A percentile compares a stretch with the other conserved stretches of the same genome.
These are phyloP conservation scores for Agapanthus africanus DNA, from an alignment of 106 monocot species.

Conservation along the genomic window DNA sequence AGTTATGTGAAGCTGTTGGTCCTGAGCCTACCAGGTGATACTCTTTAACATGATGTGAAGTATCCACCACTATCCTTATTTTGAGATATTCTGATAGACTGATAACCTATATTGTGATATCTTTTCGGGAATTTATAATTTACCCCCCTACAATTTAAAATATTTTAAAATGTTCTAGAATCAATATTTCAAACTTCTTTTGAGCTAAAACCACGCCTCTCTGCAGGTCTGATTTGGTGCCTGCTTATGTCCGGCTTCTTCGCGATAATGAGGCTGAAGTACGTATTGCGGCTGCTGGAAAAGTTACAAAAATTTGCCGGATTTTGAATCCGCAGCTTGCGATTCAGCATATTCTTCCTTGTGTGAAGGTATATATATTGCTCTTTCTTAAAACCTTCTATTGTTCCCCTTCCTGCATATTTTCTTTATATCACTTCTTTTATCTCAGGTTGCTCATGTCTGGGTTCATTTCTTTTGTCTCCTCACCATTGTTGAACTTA, in stretches of 20 bases:
- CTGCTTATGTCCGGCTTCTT: slow-evolving; percentile 15
- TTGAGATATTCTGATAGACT: too few species aligned
- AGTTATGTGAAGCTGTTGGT: slow-evolving; percentile 83
- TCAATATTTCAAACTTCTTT: too few species aligned
- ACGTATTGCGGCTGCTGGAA: slow-evolving; percentile 17
- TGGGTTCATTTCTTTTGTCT: too few species aligned
- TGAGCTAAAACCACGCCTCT: background rate
- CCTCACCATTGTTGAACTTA: too few species aligned
- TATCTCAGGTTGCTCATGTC: too few species aligned
- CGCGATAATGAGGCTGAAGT: slow-evolving; percentile 20
- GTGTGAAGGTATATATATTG: slow-evolving; percentile 12
- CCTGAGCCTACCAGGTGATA: background rate
- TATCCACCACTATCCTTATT: too few species aligned
- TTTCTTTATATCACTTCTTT: background rate
- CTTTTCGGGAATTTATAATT: too few species aligned
- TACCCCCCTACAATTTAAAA: too few species aligned
- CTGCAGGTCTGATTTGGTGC: slow-evolving; percentile 16
- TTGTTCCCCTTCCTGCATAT: background rate
- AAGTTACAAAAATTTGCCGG: slow-evolving; percentile 16
- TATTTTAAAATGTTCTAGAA: too few species aligned
- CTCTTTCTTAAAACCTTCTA: background rate
- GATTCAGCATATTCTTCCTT: slow-evolving; percentile 17
- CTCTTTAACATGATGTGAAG: background rate
- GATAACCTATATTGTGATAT: too few species aligned
- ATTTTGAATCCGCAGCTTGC: slow-evolving; percentile 17